Base-by-base conservation (phyloP, 106 monocot genomes). In the Dendrobium huoshanense region DNA sequence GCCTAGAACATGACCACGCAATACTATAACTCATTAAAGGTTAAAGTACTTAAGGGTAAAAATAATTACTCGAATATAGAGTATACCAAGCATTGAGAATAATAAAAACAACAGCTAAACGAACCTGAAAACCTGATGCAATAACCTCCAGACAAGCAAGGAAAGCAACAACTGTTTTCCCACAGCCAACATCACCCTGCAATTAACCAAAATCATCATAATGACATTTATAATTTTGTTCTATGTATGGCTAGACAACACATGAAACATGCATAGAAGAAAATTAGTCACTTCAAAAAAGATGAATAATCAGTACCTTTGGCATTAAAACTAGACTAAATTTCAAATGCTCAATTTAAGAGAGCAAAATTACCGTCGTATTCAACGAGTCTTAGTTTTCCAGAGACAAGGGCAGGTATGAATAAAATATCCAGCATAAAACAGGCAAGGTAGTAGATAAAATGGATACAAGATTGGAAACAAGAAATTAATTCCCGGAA, bases 181-280 rank as follows among this genome's bases (percentile, higher is more conserved):
- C 99, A 83, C 92, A 95, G 75, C 99, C 99, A 84, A 99, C 99
- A 90, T 99, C 99, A 83, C 99, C 99, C 99, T 99, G 85, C 51
- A 58, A 80, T 70, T 70, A 70, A 70, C 7, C 13, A 37, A 29
- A 33, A 70, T 40, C 4, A 70, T 70, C 70, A 70, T 70, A 37
- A 15, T 22, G 15, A 33, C 29, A 37, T 40, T 70, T 70, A 70
- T 70, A 70, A 37, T 70, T 70, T 70, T 15, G 37, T 70, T 31
- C 33, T 68, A 4, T 29, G 3, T 11, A 29, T 22, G 67, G 1
- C 8, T 5, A 20, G 20, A 68, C 9, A 68, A 33, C 68, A 29
- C 68, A 27, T 68, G 7, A 67, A 68, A 29, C 61, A 61, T 20
- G 24, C n/a, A 61, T 37, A 65, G 9, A 65, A 25, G 25, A 65